These are phyloP conservation scores for Saturnispora sekii DNA, from an alignment of 805 yeast genomes.

Conservation along the genomic window DNA sequence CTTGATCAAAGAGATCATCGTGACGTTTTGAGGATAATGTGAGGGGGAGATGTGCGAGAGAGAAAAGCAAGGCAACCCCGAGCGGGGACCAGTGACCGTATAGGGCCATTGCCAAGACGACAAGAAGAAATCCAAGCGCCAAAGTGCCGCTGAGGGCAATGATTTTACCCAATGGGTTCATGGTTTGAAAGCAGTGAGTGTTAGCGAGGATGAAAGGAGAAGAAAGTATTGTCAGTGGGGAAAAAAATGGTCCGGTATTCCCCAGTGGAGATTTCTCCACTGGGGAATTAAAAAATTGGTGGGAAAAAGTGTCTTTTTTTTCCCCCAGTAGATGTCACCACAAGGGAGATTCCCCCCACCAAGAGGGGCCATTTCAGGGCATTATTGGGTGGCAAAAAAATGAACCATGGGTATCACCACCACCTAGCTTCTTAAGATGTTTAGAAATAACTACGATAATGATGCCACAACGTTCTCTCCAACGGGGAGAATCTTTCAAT, in stretches of 20 bases:
- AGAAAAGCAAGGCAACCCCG: slow-evolving; percentile 52
- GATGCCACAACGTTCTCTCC: slow-evolving; percentile 97
- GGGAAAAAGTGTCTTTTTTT: no score
- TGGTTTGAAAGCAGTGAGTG: background rate
- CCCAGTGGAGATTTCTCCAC: no score
- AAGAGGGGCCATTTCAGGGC: no score
- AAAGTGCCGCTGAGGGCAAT: slow-evolving; percentile 67
- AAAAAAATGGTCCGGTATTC: no score
- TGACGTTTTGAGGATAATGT: slow-evolving; percentile 38
- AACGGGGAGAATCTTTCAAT: slow-evolving; percentile 85
- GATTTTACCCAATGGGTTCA: slow-evolving; percentile 66
- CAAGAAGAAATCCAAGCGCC: slow-evolving; percentile 83
- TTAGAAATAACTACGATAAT: slow-evolving; percentile 97
- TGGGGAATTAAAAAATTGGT: no score
- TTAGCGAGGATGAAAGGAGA: background rate
- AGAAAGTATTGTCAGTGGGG: background rate
- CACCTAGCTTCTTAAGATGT: slow-evolving; percentile 30
- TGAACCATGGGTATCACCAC: no score
- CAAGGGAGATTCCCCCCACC: no score
- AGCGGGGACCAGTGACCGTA: slow-evolving; percentile 90
- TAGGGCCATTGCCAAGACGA: slow-evolving; percentile 79
- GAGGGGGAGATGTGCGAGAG: slow-evolving; percentile 65
- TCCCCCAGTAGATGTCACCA: no score
- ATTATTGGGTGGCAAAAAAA: no score
- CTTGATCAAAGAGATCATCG: slow-evolving; percentile 37